Conservation (phyloP, 768 basidiomycete genomes). For the Mycena amicta region DNA sequence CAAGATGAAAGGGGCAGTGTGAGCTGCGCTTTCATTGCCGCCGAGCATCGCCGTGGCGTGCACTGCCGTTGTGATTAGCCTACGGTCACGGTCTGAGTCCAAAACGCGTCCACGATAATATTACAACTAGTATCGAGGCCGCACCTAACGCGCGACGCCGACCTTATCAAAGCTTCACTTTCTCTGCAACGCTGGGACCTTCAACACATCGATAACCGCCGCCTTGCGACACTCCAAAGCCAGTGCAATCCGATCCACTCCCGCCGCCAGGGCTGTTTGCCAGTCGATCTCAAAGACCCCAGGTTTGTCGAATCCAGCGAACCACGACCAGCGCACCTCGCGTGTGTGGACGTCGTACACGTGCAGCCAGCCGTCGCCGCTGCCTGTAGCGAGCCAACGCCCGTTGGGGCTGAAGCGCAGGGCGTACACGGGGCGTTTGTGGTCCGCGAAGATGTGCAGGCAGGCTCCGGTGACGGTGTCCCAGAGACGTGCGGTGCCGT, state of each 20-base stretch:
- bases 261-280: conserved; percentile 42
- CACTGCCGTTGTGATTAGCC: not conserved
- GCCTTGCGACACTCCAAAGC: conserved; percentile 69
- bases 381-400: conserved; percentile 70
- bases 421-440: conserved; percentile 72
- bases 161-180: not conserved
- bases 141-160: not conserved
- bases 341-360: conserved; percentile 65
- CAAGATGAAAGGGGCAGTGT: not conserved
- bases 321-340: conserved; percentile 67
- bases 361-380: conserved; percentile 76
- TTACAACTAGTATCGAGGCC: no score
- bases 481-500: conserved; percentile 81
- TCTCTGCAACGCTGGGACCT: conserved; percentile 40
- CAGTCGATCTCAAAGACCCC: conserved; percentile 80
- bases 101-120: no score
- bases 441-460: conserved; percentile 69
- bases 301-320: conserved; percentile 55
- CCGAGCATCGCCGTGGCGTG: not conserved
- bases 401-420: conserved; percentile 78
- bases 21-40: not conserved
- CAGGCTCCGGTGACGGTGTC: conserved; percentile 79
- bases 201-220: conserved; percentile 65
- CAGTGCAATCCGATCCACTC: conserved; percentile 65
- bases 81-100: not conserved